Evolutionary conservation across 441 rosid genomes (phyloP), one percentile per base, ranked within the genome.

Genomic region (Arabidopsis lyrata): DNA sequence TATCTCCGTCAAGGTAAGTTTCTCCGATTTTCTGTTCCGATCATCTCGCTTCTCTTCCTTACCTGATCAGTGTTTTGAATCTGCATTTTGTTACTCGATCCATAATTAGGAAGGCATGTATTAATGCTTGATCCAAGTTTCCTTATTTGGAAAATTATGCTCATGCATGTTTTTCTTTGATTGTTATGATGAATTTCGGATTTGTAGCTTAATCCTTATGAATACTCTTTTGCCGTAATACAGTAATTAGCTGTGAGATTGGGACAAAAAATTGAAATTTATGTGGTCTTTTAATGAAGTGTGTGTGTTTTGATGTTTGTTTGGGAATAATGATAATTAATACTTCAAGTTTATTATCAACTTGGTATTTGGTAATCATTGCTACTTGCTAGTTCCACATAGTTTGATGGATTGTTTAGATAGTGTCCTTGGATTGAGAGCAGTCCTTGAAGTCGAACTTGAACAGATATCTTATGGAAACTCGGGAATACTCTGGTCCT

Each of bases 1-100:
- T 77, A 85, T 93, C 61, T 85, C 97, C 55, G 82, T 80, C 84
- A 92, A 92, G 97, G 98, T 88, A 45, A 41, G 6, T 10, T 14
- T 38, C 68, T 35, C 44, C 5, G 48, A 13, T 61, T 39, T 5
- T 38, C 2, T 59, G 14, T 59, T 59, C 32, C 31, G 20, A 38
- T 61, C 50, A 6, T 66, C 38, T 6, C 63, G 29, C 44, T 29
- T 41, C 66, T 7, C 24, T 22, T 22, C 24, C 24, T 66, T 10
- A 34, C 24, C 47, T 56, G 39, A 18, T 13, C 29, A 13, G 41
- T 69, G 66, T 32, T 70, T 45, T 39, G 12, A 63, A 41, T 64
- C 29, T 35, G 59, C 44, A 72, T 27, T 57, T 71, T 64, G 53
- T 38, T 65, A 41, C 63, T 71, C 36, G 73, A 65, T 69, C 75